Evolutionary conservation across 2,329 filamentous ascomycete genomes (phyloP).

Genomic region (Gnomoniopsis sp.): DNA sequence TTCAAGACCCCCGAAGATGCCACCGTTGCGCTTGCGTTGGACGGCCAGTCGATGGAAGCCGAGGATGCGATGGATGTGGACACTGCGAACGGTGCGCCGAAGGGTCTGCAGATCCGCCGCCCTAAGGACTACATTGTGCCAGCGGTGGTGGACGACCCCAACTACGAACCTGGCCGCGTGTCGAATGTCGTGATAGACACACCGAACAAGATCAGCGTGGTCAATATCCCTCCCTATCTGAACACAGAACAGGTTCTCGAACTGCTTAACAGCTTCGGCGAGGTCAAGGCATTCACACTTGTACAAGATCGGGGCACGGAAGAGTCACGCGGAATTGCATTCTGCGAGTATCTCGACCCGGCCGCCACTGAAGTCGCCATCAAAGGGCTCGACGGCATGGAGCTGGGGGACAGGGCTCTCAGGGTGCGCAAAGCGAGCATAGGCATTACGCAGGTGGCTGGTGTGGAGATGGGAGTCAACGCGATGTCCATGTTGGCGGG

Average conservation of each 20-base stretch:
- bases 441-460: slow-evolving; percentile 86
- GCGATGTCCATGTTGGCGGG: slow-evolving; percentile 98
- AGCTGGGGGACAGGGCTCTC: slow-evolving; percentile 80
- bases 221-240: slow-evolving; percentile 84
- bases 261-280: slow-evolving; percentile 84
- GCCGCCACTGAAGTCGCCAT: slow-evolving; percentile 78
- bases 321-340: slow-evolving; percentile 88
- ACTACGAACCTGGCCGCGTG: slow-evolving; percentile 72
- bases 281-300: slow-evolving; percentile 85
- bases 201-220: slow-evolving; percentile 90
- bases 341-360: slow-evolving; percentile 88
- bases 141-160: slow-evolving; percentile 67
- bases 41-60: slow-evolving; percentile 84
- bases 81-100: slow-evolving; percentile 41
- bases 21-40: slow-evolving; percentile 84
- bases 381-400: slow-evolving; percentile 89
- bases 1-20: slow-evolving; percentile 86
- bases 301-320: slow-evolving; percentile 84
- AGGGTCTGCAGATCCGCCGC: slow-evolving; percentile 72
- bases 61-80: slow-evolving; percentile 51
- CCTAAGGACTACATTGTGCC: slow-evolving; percentile 98
- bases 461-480: slow-evolving; percentile 92
- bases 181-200: slow-evolving; percentile 84
- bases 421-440: slow-evolving; percentile 88
- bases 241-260: slow-evolving; percentile 90